A percentile compares a stretch with the other conserved stretches of the same genome.
Evolutionary conservation across 768 basidiomycete genomes (phyloP).

Genomic region (Agrocybe pediades): DNA sequence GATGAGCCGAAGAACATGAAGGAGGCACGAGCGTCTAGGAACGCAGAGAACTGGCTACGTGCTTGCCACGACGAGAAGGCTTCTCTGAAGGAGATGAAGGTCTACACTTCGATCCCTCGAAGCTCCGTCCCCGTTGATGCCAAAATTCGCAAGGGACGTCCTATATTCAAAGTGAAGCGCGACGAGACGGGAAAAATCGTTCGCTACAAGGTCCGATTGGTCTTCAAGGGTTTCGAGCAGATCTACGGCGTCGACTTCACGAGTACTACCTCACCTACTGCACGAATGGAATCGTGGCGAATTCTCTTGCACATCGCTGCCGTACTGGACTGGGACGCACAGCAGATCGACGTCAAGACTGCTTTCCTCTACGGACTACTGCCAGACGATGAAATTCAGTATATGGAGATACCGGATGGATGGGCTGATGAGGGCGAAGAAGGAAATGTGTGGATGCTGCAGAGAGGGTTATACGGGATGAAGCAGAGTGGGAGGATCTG

Average conservation of each 20-base stretch:
- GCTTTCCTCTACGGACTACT: conserved; percentile 38
- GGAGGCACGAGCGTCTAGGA: conserved; percentile 25
- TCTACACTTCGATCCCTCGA: conserved; percentile 26
- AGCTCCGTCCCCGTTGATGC: conserved; percentile 13
- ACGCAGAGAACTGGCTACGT: conserved; percentile 19
- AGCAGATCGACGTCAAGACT: conserved; percentile 42
- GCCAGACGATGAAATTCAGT: conserved; percentile 27
- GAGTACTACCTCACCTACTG: conserved; percentile 41
- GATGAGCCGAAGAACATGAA: conserved; percentile 17
- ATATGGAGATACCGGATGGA: conserved; percentile 37
- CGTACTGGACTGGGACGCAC: conserved; percentile 31
- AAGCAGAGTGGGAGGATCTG: conserved; percentile 38
- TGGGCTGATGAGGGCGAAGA: conserved; percentile 28
- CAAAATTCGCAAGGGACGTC: conserved; percentile 25
- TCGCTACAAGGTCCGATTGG: conserved; percentile 37
- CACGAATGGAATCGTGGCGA: conserved; percentile 38
- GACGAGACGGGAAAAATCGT: conserved; percentile 28
- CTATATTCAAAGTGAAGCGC: conserved; percentile 8
- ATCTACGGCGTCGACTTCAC: conserved; percentile 42
- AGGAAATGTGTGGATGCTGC: conserved; percentile 23
- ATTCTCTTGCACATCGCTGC: conserved; percentile 38
- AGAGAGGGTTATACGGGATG: conserved; percentile 35
- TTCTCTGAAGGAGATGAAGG: conserved; percentile 25
- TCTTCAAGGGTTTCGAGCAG: conserved; percentile 44
- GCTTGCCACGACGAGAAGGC: conserved; percentile 25